These are phyloP conservation scores for Viola odorata DNA, from an alignment of 345 rosid genomes.

Conservation along the genomic window DNA sequence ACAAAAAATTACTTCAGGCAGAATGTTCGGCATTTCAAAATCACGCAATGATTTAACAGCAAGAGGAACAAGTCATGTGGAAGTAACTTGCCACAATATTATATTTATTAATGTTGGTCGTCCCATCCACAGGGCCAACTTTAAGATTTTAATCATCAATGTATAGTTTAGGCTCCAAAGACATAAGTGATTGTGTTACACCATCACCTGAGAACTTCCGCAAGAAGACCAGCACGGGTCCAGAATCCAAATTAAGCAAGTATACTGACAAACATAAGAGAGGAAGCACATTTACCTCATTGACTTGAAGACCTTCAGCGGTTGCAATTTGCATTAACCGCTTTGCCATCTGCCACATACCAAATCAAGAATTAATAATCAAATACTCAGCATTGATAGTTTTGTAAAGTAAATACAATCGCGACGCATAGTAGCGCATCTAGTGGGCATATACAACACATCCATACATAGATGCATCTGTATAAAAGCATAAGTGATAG, in stretches of 20 bases:
- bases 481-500: no score
- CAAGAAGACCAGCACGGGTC: no score
- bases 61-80: no score
- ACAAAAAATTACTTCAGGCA: no score
- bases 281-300: constrained; percentile 42
- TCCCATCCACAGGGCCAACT: neutral
- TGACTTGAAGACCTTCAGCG: constrained; percentile 77
- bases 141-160: neutral
- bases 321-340: constrained; percentile 78
- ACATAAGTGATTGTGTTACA: no score
- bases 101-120: no score
- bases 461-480: no score
- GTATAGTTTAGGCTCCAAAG: neutral
- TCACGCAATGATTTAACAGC: no score
- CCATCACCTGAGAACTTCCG: no score
- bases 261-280: neutral
- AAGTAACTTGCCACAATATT: no score
- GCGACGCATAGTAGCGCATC: neutral
- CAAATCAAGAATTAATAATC: constrained; percentile 22
- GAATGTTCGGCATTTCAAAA: no score
- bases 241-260: constrained; percentile 3
- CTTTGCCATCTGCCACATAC: constrained; percentile 76
- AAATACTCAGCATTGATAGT: neutral
- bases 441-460: no score
- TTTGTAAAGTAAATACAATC: neutral